Evolutionary conservation across 768 basidiomycete genomes (phyloP).

Genomic region (Tremella mesenterica): DNA sequence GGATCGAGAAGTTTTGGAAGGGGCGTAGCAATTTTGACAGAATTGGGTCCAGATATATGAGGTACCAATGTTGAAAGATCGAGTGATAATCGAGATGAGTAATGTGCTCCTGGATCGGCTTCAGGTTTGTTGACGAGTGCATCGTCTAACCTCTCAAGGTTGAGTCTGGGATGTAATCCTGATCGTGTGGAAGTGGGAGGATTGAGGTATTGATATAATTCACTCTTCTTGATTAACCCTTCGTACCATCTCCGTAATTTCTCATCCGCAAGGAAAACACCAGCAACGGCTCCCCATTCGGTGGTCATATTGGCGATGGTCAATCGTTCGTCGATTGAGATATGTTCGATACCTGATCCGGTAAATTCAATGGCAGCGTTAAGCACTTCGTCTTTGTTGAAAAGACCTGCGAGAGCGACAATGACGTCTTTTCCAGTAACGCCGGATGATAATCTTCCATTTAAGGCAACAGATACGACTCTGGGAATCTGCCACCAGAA

Average conservation of each 20-base stretch:
- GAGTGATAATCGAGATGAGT: slow-evolving; percentile 78
- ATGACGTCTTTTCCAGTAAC: slow-evolving; percentile 98
- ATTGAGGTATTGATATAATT: slow-evolving; percentile 59
- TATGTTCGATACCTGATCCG: slow-evolving; percentile 69
- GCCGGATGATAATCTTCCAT: slow-evolving; percentile 69
- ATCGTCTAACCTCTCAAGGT: slow-evolving; percentile 58
- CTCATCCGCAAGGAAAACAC: slow-evolving; percentile 86
- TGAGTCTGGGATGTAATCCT: slow-evolving; percentile 80
- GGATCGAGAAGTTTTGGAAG: slow-evolving; percentile 69
- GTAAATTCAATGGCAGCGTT: slow-evolving; percentile 95
- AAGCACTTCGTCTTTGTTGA: slow-evolving; percentile 92
- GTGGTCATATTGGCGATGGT: slow-evolving; percentile 99
- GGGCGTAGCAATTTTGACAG: slow-evolving; percentile 91
- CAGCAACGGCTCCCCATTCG: slow-evolving; percentile 96
- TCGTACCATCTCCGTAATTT: slow-evolving; percentile 82
- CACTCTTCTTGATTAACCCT: slow-evolving; percentile 58
- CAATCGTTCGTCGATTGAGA: slow-evolving; percentile 82
- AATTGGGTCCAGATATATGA: slow-evolving; percentile 94
- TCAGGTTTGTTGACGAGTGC: slow-evolving; percentile 50
- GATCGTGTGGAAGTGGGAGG: slow-evolving; percentile 45
- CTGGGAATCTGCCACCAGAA: slow-evolving; percentile 99
- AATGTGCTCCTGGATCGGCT: slow-evolving; percentile 73
- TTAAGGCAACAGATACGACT: slow-evolving; percentile 88
- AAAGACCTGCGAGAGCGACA: slow-evolving; percentile 87
- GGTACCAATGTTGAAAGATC: slow-evolving; percentile 91